These are phyloP conservation scores for Yamadazyma oceani DNA, from an alignment of 1,139 yeast genomes.

Conservation along the genomic window DNA sequence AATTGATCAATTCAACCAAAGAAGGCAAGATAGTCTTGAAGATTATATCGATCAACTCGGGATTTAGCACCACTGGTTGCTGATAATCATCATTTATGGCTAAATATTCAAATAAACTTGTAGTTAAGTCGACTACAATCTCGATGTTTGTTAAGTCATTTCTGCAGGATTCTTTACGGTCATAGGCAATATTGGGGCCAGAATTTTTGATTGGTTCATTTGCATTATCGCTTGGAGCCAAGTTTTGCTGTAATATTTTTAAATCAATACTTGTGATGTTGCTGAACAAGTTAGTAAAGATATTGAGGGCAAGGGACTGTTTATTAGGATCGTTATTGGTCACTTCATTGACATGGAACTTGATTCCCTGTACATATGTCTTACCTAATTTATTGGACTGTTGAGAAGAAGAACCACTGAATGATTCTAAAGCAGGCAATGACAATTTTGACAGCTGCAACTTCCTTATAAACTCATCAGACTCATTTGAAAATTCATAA, in stretches of 20 bases:
- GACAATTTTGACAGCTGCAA: conserved; percentile 13
- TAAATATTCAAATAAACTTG: conserved; percentile 69
- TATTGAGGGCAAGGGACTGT: conserved; percentile 21
- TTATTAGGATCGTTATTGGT: conserved; percentile 19
- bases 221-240: conserved; percentile 38
- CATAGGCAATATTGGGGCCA: conserved; percentile 30
- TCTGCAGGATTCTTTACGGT: conserved; percentile 44
- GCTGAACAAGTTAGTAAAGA: conserved; percentile 27
- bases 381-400: conserved; percentile 43
- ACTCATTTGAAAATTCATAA: conserved; percentile 67
- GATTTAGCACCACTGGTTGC: conserved; percentile 22
- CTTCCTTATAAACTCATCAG: conserved; percentile 53
- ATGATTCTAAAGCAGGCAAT: conserved; percentile 13
- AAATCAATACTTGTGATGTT: conserved; percentile 44
- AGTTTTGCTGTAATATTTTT: conserved; percentile 32
- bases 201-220: conserved; percentile 35
- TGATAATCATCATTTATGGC: conserved; percentile 29
- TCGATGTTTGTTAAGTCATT: conserved; percentile 64
- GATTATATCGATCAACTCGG: conserved; percentile 25
- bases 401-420: conserved; percentile 15
- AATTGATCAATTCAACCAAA: conserved; percentile 38
- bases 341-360: conserved; percentile 57
- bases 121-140: conserved; percentile 67
- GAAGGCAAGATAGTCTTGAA: conserved; percentile 39
- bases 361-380: conserved; percentile 59